Evolutionary conservation across 305 asterid species (phyloP).

Genomic region (Salvia sclarea): DNA sequence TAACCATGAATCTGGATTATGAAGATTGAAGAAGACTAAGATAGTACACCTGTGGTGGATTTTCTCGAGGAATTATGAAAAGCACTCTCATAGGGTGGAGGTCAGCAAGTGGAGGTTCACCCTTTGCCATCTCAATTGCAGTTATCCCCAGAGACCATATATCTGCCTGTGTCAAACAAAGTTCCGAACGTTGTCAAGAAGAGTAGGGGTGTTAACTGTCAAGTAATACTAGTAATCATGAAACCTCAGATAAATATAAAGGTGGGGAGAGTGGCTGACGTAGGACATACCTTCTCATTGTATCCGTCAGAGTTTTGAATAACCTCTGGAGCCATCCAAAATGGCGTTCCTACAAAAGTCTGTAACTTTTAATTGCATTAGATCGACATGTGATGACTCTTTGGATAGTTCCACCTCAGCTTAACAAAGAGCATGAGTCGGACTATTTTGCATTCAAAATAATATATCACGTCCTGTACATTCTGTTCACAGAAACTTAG

Average conservation of each 20-base stretch:
- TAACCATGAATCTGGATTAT: conserved; percentile 16
- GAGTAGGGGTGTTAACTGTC: conserved; percentile 9
- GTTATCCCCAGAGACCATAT: conserved; percentile 98
- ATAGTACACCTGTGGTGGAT: conserved; percentile 86
- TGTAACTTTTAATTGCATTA: conserved; percentile 60
- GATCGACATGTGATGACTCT: conserved; percentile 41
- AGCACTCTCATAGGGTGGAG: conserved; percentile 99
- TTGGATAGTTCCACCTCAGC: conserved; percentile 30
- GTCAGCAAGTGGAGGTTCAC: conserved; percentile 98
- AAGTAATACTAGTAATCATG: conserved; percentile 13
- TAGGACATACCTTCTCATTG: conserved; percentile 77
- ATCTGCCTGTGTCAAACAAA: conserved; percentile 76
- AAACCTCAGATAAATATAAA: conserved; percentile 16
- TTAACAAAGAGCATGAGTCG: conserved; percentile 31
- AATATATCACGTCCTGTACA: neutral
- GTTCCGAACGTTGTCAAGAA: conserved; percentile 23
- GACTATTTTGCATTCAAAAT: conserved; percentile 26
- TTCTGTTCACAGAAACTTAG: conserved; percentile 10
- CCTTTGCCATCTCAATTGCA: conserved; percentile 96
- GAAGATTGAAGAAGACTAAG: conserved; percentile 14
- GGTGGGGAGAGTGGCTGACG: conserved; percentile 9
- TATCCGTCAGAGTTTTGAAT: conserved; percentile 98
- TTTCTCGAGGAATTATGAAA: conserved; percentile 95
- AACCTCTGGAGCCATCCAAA: conserved; percentile 99
- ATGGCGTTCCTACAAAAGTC: conserved; percentile 99